Evolutionary conservation across 164 flowering plant species (phyloP).

Genomic region (Pachysandra terminalis): DNA sequence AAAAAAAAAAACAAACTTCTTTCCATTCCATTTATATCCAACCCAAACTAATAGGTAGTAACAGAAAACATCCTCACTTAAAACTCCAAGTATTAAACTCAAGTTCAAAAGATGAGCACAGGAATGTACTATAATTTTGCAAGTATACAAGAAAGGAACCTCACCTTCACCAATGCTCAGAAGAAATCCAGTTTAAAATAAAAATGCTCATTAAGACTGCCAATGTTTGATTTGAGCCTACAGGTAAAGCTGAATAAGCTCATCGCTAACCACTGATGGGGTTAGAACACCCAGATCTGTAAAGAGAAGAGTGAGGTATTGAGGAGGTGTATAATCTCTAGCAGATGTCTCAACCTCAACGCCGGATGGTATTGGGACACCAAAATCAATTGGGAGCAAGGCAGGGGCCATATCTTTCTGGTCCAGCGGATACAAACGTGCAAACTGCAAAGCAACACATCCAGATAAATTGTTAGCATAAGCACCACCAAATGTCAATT

Average conservation of each 20-base stretch:
- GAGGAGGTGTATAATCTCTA: constrained; percentile 96
- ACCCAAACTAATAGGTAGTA: too few species aligned
- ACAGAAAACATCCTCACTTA: too few species aligned
- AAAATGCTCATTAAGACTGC: background rate
- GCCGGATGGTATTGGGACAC: constrained; percentile 84
- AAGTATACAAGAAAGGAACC: too few species aligned
- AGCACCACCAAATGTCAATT: too few species aligned
- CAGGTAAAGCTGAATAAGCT: constrained; percentile 87
- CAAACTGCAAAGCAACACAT: constrained; percentile 60
- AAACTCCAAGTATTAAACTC: too few species aligned
- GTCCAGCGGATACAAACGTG: constrained; percentile 90
- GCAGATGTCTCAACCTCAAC: constrained; percentile 96
- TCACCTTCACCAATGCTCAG: too few species aligned
- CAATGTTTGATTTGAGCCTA: constrained; percentile 22
- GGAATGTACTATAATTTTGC: too few species aligned
- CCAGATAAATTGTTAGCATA: background rate
- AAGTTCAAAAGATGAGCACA: too few species aligned
- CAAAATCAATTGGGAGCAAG: constrained; percentile 83
- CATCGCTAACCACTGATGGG: constrained; percentile 97
- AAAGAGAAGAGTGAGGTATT: constrained; percentile 85
- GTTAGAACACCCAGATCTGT: constrained; percentile 95
- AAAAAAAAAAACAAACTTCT: too few species aligned
- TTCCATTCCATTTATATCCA: too few species aligned
- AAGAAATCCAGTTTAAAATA: background rate
- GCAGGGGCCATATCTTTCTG: constrained; percentile 96